Evolutionary conservation across 179 eudicot species (phyloP).

Genomic region (Carnegiea gigantea): DNA sequence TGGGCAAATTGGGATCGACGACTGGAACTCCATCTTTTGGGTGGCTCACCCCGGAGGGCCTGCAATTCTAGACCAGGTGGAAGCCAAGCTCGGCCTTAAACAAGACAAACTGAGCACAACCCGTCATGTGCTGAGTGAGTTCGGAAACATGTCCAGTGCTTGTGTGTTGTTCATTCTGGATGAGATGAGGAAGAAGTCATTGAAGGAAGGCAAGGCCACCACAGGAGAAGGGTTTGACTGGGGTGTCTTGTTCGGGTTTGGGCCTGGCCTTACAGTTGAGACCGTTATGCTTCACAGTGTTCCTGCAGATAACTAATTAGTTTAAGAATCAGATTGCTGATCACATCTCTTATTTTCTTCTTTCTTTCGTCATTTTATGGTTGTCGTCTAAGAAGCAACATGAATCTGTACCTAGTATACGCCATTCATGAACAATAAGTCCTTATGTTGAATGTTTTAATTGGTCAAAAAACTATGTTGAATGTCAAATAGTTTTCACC

Average conservation of each 20-base stretch:
- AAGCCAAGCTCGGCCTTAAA: not conserved
- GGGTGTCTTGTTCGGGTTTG: not conserved
- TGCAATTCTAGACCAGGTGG: not conserved
- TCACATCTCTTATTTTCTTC: no score
- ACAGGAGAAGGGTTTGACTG: slow-evolving; percentile 1
- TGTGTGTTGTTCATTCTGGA: no score
- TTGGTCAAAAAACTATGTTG: no score
- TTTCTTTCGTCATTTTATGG: no score
- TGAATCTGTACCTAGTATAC: no score
- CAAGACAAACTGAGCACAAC: no score
- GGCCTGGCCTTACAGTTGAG: not conserved
- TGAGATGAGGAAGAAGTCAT: not conserved
- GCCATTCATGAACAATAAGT: no score
- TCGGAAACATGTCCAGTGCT: no score
- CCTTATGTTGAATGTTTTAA: no score
- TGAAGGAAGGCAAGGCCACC: slow-evolving; percentile 1
- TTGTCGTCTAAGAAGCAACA: no score
- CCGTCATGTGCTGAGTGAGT: no score
- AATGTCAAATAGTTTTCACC: no score
- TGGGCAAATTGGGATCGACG: slow-evolving; percentile 42
- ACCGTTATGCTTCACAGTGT: slow-evolving; percentile 1
- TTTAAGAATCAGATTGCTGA: not conserved
- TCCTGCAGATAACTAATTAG: not conserved
- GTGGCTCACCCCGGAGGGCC: not conserved
- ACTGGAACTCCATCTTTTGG: slow-evolving; percentile 47